phyloP scores from a whole-genome alignment of 257 asterid genomes.

The Solanum verrucosum region DNA sequence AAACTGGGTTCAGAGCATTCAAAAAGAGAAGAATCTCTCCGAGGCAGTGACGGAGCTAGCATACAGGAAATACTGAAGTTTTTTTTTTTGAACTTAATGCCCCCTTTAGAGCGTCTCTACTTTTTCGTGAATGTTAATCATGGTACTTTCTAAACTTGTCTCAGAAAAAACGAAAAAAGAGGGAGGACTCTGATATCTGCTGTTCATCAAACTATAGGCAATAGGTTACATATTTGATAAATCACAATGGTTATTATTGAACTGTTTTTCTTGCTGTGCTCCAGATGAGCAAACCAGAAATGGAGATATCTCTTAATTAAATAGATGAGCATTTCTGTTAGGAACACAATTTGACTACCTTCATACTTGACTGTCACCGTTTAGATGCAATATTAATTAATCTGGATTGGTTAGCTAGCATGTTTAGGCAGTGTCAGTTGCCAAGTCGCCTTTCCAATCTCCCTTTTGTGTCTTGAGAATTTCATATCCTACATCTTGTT shows the following conservation, averaged over 20 bases:
- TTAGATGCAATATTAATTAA: neutral
- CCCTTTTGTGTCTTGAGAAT: neutral
- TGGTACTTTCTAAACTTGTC: neutral
- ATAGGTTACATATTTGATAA: neutral
- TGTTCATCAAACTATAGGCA: neutral
- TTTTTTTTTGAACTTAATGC: neutral
- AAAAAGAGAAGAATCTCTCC: slow-evolving; percentile 48
- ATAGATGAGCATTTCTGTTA: neutral
- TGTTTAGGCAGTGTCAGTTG: neutral
- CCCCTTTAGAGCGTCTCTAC: neutral
- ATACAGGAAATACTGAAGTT: slow-evolving; percentile 31
- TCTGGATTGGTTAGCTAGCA: neutral
- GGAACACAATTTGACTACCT: neutral
- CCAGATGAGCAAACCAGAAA: neutral
- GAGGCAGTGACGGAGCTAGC: slow-evolving; percentile 62
- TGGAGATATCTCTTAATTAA: neutral
- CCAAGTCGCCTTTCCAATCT: neutral
- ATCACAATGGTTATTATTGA: neutral
- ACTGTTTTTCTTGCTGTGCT: neutral
- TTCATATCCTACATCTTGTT: neutral
- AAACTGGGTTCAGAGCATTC: slow-evolving; percentile 74
- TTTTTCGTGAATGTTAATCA: neutral
- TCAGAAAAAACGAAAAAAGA: neutral
- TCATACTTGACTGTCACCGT: neutral
- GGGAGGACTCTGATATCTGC: neutral